Evolutionary conservation across 495 filamentous ascomycete genomes (phyloP), one percentile per base, ranked within the genome.

Genomic region (Penicillium egyptiacum): DNA sequence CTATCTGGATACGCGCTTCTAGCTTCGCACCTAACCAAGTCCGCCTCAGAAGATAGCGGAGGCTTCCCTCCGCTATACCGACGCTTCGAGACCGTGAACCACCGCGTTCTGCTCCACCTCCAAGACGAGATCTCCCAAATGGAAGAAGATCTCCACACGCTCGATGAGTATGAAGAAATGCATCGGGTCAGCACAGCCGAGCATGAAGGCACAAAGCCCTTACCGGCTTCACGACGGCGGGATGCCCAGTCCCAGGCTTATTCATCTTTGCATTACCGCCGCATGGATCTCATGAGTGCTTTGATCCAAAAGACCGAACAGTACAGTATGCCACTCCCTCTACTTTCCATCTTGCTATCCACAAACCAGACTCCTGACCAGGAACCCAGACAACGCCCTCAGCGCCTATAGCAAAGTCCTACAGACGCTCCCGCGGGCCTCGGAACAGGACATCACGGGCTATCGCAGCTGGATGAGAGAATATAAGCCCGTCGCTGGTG

Each of bases 81-180:
- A 35, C 88, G 88, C 56, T 97, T 97, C 63, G 88, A 89, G 64
- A 79, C 81, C 9, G 73, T 96, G 5, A 96, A 96, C 63, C 90
- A 96, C 66, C 86, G 93, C 17, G 76, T 96, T 12, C 79, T 97
- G 3, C 77, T 97, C 2, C 84, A 94, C 64, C 82, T 97, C 1
- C 92, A 96, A 72, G 90, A 94, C 65, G 91, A 96, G 66, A 84
- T 96, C 39, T 78, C 83, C 2, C 88, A 93, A 50, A 76, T 94
- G 49, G 90, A 92, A 63, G 86, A 89, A 61, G 83, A 90, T 39
- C 76, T 94, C 0, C 79, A 83, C n/a, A 73, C 77, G 1, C 71
- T 93, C 0, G 91, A 96, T 60, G 82, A 84, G 31, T 79, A 83
- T 22, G 87, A 92, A 57, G 88, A 88, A 20, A 83, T 88, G 64